phyloP scores from a whole-genome alignment of 257 asterid species.

The Nicotiana sylvestris region DNA sequence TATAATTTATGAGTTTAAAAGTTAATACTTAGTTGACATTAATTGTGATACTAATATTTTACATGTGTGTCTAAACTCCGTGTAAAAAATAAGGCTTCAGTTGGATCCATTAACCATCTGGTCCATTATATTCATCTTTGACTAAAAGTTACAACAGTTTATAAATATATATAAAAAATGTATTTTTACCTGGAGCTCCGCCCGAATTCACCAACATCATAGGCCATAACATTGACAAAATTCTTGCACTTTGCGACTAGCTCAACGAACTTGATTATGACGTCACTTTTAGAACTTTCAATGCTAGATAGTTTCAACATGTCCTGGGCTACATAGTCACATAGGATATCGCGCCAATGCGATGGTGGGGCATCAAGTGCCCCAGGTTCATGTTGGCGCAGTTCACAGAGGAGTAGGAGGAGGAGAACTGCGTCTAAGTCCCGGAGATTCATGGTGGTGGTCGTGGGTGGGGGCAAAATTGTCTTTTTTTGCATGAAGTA shows the following conservation, averaged over 20 bases:
- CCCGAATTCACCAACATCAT: background rate
- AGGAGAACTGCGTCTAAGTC: slow-evolving; percentile 72
- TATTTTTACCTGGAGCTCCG: background rate
- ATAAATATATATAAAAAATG: background rate
- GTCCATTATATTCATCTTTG: no score
- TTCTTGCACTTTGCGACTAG: slow-evolving; percentile 47
- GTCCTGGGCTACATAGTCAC: slow-evolving; percentile 28
- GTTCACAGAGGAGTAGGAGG: slow-evolving; percentile 71
- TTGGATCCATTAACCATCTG: no score
- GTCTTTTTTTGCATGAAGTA: slow-evolving; percentile 18
- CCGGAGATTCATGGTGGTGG: slow-evolving; percentile 37
- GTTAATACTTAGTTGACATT: no score
- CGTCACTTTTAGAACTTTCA: slow-evolving; percentile 37
- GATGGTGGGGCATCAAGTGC: slow-evolving; percentile 43
- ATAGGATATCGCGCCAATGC: slow-evolving; percentile 46
- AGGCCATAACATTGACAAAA: slow-evolving; percentile 41
- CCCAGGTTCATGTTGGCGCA: slow-evolving; percentile 43
- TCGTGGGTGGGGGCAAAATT: background rate
- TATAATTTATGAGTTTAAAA: no score
- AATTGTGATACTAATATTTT: no score
- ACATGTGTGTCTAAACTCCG: no score
- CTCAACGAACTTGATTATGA: slow-evolving; percentile 52
- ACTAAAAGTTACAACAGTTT: no score
- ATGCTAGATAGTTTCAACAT: slow-evolving; percentile 32
- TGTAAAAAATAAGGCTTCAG: no score